Conservation (phyloP, 495 filamentous ascomycete genomes). For the Podospora conica region DNA sequence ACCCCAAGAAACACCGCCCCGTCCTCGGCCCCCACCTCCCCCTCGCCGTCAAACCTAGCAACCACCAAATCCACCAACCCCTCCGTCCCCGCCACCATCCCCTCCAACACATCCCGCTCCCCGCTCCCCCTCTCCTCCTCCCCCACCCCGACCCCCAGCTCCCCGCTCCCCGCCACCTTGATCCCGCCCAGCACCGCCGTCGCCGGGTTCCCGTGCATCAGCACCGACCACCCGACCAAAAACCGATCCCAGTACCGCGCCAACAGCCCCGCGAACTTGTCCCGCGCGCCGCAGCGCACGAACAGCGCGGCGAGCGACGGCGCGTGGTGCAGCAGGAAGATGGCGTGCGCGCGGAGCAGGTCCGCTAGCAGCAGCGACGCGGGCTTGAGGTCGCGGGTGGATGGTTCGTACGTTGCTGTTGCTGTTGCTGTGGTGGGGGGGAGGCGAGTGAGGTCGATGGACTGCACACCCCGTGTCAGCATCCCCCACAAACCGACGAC, state of each 20-base stretch:
- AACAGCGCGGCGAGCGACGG: slow-evolving; percentile 60
- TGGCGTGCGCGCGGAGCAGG: slow-evolving; percentile 70
- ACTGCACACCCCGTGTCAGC: slow-evolving; percentile 35
- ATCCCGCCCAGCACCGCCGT: slow-evolving; percentile 73
- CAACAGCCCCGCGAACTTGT: slow-evolving; percentile 52
- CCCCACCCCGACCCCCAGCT: slow-evolving; percentile 87
- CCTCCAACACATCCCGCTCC: slow-evolving; percentile 85
- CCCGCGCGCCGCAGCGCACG: slow-evolving; percentile 39
- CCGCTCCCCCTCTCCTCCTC: slow-evolving; percentile 91
- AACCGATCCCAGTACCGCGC: slow-evolving; percentile 81
- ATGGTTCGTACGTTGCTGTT: slow-evolving; percentile 57
- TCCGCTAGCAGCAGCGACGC: slow-evolving; percentile 71
- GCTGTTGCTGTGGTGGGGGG: slow-evolving; percentile 34
- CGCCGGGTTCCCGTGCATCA: slow-evolving; percentile 82
- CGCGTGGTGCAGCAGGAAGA: slow-evolving; percentile 84
- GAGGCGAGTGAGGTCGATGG: slow-evolving; percentile 65
- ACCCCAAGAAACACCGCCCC: slow-evolving; percentile 79
- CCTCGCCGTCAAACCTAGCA: slow-evolving; percentile 61
- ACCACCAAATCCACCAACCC: slow-evolving; percentile 81
- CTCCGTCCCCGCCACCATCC: slow-evolving; percentile 60
- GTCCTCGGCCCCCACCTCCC: slow-evolving; percentile 60
- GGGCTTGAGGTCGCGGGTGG: slow-evolving; percentile 82
- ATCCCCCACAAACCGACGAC: neutral
- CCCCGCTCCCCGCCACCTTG: slow-evolving; percentile 84
- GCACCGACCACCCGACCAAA: slow-evolving; percentile 76